Percentiles rank a stretch among this genome's conserved stretches.
Evolutionary conservation across 2,329 filamentous ascomycete genomes (phyloP).

Genomic region (Apiospora saccharicola): DNA sequence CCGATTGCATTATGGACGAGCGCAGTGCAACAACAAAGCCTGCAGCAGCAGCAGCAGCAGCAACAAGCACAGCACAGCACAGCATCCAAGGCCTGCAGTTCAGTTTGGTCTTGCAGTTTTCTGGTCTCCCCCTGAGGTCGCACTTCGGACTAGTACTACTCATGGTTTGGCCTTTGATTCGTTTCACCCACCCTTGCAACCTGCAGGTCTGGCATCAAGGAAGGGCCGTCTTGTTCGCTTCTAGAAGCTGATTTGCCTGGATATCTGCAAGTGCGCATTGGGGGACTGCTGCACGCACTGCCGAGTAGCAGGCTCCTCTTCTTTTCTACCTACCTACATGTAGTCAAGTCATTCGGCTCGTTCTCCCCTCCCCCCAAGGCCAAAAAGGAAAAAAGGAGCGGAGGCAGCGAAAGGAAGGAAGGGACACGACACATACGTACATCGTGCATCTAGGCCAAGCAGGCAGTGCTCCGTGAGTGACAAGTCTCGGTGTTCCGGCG

Average conservation of each 20-base stretch:
- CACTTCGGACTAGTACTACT: slow-evolving; percentile 13
- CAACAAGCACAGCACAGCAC: not conserved
- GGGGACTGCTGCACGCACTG: too few species aligned
- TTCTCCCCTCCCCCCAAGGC: not conserved
- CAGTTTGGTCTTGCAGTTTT: not conserved
- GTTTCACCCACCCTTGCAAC: slow-evolving; percentile 17
- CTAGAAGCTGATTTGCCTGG: slow-evolving; percentile 30
- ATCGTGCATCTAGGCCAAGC: not conserved
- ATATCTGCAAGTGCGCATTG: not conserved
- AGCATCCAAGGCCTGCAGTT: not conserved
- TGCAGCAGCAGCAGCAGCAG: slow-evolving; percentile 2
- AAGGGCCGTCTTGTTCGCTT: slow-evolving; percentile 10
- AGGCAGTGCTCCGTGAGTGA: slow-evolving; percentile 20
- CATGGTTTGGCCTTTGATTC: slow-evolving; percentile 11
- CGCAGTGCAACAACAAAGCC: not conserved
- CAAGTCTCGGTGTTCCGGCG: slow-evolving; percentile 15
- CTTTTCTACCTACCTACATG: too few species aligned
- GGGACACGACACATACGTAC: not conserved
- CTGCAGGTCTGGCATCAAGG: slow-evolving; percentile 18
- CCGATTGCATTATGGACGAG: not conserved
- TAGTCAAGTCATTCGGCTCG: not conserved
- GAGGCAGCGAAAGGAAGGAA: not conserved
- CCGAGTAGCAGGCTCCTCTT: too few species aligned
- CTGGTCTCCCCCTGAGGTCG: slow-evolving; percentile 7
- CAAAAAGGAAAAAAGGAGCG: not conserved